A percentile compares a stretch with the other conserved stretches of the same genome.
phyloP scores from a whole-genome alignment of 345 rosid species.

The Iberis pinnata region DNA sequence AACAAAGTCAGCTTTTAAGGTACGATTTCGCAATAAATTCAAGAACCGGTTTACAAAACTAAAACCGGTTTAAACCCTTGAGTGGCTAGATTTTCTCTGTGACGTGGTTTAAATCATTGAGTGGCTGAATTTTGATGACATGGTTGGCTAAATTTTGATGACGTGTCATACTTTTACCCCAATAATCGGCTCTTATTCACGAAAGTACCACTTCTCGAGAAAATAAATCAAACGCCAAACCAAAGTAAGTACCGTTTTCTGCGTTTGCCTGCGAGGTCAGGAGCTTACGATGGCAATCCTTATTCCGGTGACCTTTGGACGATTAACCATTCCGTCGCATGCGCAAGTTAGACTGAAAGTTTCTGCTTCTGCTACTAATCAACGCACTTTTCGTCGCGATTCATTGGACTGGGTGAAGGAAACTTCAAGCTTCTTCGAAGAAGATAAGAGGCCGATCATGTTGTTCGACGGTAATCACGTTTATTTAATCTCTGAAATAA shows the following conservation, averaged over 20 bases:
- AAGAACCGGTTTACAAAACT: constrained; percentile 14
- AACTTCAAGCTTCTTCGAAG: constrained; percentile 59
- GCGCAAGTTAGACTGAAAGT: constrained; percentile 22
- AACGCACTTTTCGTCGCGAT: constrained; percentile 28
- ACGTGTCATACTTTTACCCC: neutral
- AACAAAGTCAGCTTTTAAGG: constrained; percentile 15
- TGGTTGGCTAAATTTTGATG: neutral
- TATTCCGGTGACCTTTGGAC: constrained; percentile 34
- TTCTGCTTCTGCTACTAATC: constrained; percentile 33
- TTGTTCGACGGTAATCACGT: constrained; percentile 61
- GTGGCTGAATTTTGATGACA: constrained; percentile 20
- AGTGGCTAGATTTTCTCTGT: neutral
- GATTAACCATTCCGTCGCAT: constrained; percentile 20
- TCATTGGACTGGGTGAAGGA: constrained; percentile 46
- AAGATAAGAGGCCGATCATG: constrained; percentile 79
- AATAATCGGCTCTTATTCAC: neutral
- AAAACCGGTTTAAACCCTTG: constrained; percentile 6
- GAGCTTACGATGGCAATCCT: constrained; percentile 39
- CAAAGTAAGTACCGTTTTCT: no score
- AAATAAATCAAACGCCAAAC: neutral
- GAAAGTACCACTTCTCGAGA: neutral
- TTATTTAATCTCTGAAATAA: neutral
- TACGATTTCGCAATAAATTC: constrained; percentile 1
- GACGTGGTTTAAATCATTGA: constrained; percentile 16
- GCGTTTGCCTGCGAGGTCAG: neutral